Base-by-base conservation (phyloP, 345 rosid genomes). In the Melaleuca alternifolia region DNA sequence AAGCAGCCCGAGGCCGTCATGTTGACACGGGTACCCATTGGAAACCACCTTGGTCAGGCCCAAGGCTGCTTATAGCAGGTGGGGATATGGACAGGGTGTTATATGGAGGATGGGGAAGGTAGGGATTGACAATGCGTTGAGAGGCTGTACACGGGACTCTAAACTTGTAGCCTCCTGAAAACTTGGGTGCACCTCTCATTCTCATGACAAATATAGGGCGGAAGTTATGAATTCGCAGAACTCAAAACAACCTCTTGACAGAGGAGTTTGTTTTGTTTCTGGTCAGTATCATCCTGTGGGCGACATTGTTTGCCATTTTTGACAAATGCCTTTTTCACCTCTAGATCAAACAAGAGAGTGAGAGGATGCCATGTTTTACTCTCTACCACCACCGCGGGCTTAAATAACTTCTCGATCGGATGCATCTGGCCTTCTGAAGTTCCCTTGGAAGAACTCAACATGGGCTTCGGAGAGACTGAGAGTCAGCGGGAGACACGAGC, bases 11-110 rank as follows among this genome's bases (percentile, higher is more conserved):
- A 92, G 94, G 92, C 92, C 88, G 51, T 33, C 54, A 89, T 61
- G 71, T 71, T 87, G 50, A 86, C 83, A 89, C 90, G 89, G 86
- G 85, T 89, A 92, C 92, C 94, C 71, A 77, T 85, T 28, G 81
- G 89, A 82, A 52, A 88, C 94, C 75, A 87, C 96, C 96, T 91
- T 92, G 96, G 96, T 83, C 85, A 77, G 86, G 90, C 93, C 96
- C 95, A 93, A 94, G 97, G 97, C 94, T 93, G 97, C 96, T 92
- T 91, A 89, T 33, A 44, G 48, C 56, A 86, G 92, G 86, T 50
- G 51, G 88, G 88, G 54, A n/a, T 23, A 28, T 1, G 48, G n/a
- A 30, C 21, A 11, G 85, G 86, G 50, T 50, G 88, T 84, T 87
- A 84, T 84, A 88, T 88, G 88, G 86, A 54, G 83, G 88, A 76